Conservation (phyloP, 148 eudicot genomes). For the Polygonum aviculare region DNA sequence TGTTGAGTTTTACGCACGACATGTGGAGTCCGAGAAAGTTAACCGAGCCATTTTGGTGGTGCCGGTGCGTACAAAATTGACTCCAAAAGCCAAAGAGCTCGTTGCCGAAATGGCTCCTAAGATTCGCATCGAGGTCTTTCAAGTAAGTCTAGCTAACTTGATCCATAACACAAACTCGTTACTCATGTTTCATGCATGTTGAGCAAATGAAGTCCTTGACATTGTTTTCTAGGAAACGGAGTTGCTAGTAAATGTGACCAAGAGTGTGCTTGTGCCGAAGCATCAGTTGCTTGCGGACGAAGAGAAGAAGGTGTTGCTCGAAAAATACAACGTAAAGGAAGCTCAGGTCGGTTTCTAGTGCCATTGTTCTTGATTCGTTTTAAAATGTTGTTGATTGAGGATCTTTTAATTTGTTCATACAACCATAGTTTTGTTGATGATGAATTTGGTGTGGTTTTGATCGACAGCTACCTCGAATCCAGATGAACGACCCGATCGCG, state of each 20-base stretch:
- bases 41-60: constrained; percentile 55
- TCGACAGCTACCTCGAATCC: constrained; percentile 38
- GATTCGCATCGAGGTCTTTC: constrained; percentile 59
- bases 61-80: constrained; percentile 30
- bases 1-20: constrained; percentile 40
- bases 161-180: too few species aligned
- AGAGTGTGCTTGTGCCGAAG: constrained; percentile 34
- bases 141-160: constrained; percentile 23
- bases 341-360: constrained; percentile 29
- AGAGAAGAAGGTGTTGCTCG: constrained; percentile 39
- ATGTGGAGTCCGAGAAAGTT: constrained; percentile 53
- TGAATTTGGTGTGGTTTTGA: neutral
- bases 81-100: constrained; percentile 37
- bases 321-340: constrained; percentile 29
- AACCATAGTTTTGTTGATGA: too few species aligned
- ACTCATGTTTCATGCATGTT: too few species aligned
- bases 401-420: neutral
- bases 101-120: constrained; percentile 30
- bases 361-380: neutral
- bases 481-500: constrained; percentile 34
- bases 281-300: constrained; percentile 32
- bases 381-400: neutral
- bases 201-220: too few species aligned
- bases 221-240: constrained; percentile 32
- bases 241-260: constrained; percentile 34